Base-by-base conservation (phyloP, 2,329 filamentous ascomycete genomes). In the Trichophaea hybrida region DNA sequence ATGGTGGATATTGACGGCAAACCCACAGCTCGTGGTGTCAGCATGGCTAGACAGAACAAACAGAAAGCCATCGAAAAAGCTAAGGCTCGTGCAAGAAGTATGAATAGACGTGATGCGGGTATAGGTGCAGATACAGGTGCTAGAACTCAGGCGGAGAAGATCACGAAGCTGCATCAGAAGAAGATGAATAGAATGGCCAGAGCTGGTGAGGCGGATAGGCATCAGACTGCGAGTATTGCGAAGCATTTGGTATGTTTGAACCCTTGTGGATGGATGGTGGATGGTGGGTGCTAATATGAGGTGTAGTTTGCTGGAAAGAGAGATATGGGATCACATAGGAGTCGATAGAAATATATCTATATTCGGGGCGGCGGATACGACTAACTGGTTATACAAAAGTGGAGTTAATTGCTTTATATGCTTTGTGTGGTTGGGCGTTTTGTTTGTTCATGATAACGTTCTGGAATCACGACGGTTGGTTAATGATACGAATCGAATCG, bases 101-200 rank as follows among this genome's bases (percentile, higher is more conserved):
- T 80, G 71, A 88, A 88, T 74, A 79, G 88, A 70, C 79, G 82
- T 63, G 82, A 84, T 33, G 87, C 89, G 65, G 88, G 88, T 75
- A 84, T 97, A 46, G 79, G 78, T 61, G 80, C 86, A 70, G 73
- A 72, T 57, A 79, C 78, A 61, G 73, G 72, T 57, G 76, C 80
- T 54, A 80, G 86, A 66, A 79, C 77, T 61, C 94, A 91, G 80
- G 89, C 88, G 40, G 90, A 95, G 73, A 83, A 85, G 69, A 77
- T 94, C 72, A 80, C 83, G 71, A 97, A 95, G 80, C 75, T 98
- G 71, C 80, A 84, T 69, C 94, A 98, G 83, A 89, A 91, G 80
- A 91, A 89, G 81, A 96, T 94, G 89, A 98, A 98, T 78, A 82
- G 91, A 66, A 93, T 94, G 85, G 93, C 93, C 49, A 84, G 90